These are phyloP conservation scores for Lichtheimia hyalospora DNA, from an alignment of 371 early-diverging fungal genomes.

Conservation along the genomic window DNA sequence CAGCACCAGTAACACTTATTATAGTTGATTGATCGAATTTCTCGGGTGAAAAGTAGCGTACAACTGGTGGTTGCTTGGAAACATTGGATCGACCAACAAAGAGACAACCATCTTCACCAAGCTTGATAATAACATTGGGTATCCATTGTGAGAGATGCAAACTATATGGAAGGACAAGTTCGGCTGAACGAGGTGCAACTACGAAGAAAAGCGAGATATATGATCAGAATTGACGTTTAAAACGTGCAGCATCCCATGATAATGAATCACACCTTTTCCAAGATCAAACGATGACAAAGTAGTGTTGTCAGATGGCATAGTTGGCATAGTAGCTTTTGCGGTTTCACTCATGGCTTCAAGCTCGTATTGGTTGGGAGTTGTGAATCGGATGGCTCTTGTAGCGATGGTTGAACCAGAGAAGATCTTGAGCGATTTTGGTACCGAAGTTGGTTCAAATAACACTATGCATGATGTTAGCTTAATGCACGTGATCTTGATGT, in stretches of 20 bases:
- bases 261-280: no score
- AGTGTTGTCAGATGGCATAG: background rate
- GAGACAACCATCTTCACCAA: constrained; percentile 58
- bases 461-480: constrained; percentile 47
- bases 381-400: constrained; percentile 38
- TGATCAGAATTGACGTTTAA: no score
- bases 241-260: no score
- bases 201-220: background rate
- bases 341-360: constrained; percentile 58
- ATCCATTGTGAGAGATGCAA: constrained; percentile 37
- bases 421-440: constrained; percentile 71
- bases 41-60: constrained; percentile 42
- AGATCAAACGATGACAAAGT: background rate
- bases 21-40: constrained; percentile 30
- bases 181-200: constrained; percentile 4
- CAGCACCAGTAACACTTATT: constrained; percentile 72
- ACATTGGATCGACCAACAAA: constrained; percentile 20
- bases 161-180: constrained; percentile 23
- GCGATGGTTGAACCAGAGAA: constrained; percentile 29
- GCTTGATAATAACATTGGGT: constrained; percentile 55
- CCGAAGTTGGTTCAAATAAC: constrained; percentile 92
- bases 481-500: no score
- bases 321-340: constrained; percentile 21
- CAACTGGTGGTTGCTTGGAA: background rate
- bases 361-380: constrained; percentile 72